Evolutionary conservation across 805 yeast species (phyloP).

Genomic region (Candida rishiriensis): DNA sequence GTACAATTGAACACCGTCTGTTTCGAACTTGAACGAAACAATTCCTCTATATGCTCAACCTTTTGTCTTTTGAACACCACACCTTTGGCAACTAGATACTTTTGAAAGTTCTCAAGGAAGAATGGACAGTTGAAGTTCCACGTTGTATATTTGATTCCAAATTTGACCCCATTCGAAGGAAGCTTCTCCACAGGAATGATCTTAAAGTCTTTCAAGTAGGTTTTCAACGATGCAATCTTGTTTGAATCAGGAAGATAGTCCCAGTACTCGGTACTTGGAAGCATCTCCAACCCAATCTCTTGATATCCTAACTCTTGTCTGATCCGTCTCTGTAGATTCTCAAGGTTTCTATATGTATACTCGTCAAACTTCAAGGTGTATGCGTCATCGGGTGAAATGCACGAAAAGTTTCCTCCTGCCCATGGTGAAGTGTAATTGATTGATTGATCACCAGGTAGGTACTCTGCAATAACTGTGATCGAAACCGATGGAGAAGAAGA

Average conservation of each 20-base stretch:
- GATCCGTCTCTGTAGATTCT: conserved; percentile 20
- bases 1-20: conserved; percentile 69
- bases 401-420: conserved; percentile 66
- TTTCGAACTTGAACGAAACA: conserved; percentile 27
- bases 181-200: conserved; percentile 35
- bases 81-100: conserved; percentile 42
- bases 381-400: conserved; percentile 55
- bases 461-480: conserved; percentile 59
- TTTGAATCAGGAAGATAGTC: conserved; percentile 41
- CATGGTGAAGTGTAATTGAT: conserved; percentile 74
- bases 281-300: conserved; percentile 47
- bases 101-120: conserved; percentile 45
- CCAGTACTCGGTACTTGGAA: conserved; percentile 58
- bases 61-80: conserved; percentile 44
- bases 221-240: conserved; percentile 43
- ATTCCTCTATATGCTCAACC: conserved; percentile 53
- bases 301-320: conserved; percentile 47
- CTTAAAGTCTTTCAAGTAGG: conserved; percentile 46
- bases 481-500: conserved; percentile 28
- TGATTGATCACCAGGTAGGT: conserved; percentile 75
- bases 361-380: conserved; percentile 48
- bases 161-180: conserved; percentile 45
- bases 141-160: conserved; percentile 52
- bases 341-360: conserved; percentile 49
- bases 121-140: conserved; percentile 74